Evolutionary conservation across 176 grass and related monocot species (phyloP).

Genomic region (Avena atlantica): DNA sequence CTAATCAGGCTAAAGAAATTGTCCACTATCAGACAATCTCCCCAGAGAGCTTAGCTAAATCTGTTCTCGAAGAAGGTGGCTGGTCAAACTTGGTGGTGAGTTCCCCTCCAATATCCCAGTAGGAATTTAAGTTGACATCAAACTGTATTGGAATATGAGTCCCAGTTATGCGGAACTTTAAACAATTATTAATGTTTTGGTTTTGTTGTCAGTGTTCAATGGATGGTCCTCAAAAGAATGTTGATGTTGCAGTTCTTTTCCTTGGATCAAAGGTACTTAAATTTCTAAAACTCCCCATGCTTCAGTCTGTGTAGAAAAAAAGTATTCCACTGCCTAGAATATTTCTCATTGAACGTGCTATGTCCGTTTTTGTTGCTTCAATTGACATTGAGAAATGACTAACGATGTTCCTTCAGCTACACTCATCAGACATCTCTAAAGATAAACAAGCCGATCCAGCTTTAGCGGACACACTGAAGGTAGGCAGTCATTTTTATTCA

Average conservation of each 20-base stretch:
- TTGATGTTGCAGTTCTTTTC: conserved; percentile 86
- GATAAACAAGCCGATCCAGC: conserved; percentile 53
- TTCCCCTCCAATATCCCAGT: conserved; percentile 21
- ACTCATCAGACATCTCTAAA: conserved; percentile 70
- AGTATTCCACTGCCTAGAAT: neutral
- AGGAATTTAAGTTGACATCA: conserved; percentile 14
- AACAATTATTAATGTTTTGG: neutral
- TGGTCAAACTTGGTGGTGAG: conserved; percentile 93
- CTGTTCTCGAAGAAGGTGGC: conserved; percentile 83
- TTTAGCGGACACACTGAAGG: conserved; percentile 62
- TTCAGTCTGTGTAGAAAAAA: neutral
- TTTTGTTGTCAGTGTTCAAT: conserved; percentile 68
- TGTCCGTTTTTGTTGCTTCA: conserved; percentile 1
- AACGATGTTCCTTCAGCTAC: conserved; percentile 49
- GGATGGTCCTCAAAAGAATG: conserved; percentile 50
- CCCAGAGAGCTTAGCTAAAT: conserved; percentile 63
- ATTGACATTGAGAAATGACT: neutral
- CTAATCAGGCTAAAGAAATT: conserved; percentile 59
- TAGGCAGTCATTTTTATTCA: conserved; percentile 42
- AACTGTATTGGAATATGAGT: neutral
- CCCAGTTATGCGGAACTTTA: neutral
- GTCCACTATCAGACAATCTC: conserved; percentile 82
- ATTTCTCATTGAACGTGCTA: neutral
- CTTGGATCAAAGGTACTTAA: conserved; percentile 77
- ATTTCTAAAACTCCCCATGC: conserved; percentile 7